Base-by-base conservation (phyloP, 2,329 filamentous ascomycete species). In the Aspergillus sojae region DNA sequence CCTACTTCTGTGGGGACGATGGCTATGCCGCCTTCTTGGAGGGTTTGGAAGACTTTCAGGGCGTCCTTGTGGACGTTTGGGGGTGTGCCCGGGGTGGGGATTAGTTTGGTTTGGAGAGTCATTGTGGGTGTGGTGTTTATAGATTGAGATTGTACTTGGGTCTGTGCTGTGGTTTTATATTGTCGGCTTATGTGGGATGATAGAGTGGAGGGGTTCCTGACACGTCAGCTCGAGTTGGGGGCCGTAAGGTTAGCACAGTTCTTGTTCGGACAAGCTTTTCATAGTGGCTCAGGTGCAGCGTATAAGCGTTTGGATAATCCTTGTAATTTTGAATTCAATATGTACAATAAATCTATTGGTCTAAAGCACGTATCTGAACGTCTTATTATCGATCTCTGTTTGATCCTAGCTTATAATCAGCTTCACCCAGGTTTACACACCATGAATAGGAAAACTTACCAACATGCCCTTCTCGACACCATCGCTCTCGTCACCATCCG, bases 341-440 rank as follows among this genome's bases (percentile, higher is more conserved):
- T 36, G 1, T 36, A 36, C 0, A 36, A 1, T 28, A 28, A 16
- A 36, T 16, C 1, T 6, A 16, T 36, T 36, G 16, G 34, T 36
- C 34, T 36, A 36, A 36, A 86, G 68, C 11, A 81, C 81, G 68
- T 86, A 86, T 70, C 84, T 77, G 66, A 86, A 86, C 0, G 79
- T 83, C 68, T 79, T 82, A 62, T 86, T 86, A 54, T 86, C 84
- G 26, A 86, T 71, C 72, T 86, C 84, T 0, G 85, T 86, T 74
- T 81, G 75, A 71, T 86, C 74, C 68, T 75, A n/a, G 23, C 23
- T 36, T 7, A 60, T 6, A 16, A 6, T 34, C 9, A 55, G 39
- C 14, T 30, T 28, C 16, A 19, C 3, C 0, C 1, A 12, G n/a
- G 5, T 10, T 28, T 4, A n/a, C 28, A 46, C 11, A 28, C 19